These are phyloP conservation scores for Danielia reshetovae DNA, from an alignment of 805 yeast genomes.

Conservation along the genomic window DNA sequence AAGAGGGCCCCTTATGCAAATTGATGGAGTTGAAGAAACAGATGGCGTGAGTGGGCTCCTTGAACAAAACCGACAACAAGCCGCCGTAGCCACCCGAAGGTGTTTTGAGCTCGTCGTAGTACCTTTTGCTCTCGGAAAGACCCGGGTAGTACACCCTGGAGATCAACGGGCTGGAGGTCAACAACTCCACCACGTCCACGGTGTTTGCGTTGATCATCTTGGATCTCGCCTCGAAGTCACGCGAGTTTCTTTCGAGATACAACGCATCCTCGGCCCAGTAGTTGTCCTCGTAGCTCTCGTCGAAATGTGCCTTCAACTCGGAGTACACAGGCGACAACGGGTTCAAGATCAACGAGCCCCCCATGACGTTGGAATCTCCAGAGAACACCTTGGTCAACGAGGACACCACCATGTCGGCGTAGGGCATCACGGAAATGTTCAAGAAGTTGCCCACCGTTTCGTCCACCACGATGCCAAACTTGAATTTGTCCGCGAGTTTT, in stretches of 20 bases:
- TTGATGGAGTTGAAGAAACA: constrained; percentile 68
- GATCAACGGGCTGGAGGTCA: constrained; percentile 50
- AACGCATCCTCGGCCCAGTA: constrained; percentile 95
- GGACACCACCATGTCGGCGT: constrained; percentile 81
- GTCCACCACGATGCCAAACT: constrained; percentile 81
- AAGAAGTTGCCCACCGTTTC: constrained; percentile 92
- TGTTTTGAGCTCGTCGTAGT: constrained; percentile 72
- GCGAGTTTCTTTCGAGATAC: constrained; percentile 84
- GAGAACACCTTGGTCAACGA: constrained; percentile 90
- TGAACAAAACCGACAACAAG: constrained; percentile 68
- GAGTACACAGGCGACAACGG: constrained; percentile 52
- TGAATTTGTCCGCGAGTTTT: constrained; percentile 60
- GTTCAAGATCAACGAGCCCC: constrained; percentile 81
- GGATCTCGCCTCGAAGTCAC: constrained; percentile 75
- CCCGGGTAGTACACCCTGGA: constrained; percentile 72
- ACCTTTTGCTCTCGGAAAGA: constrained; percentile 45
- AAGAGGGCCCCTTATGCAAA: constrained; percentile 83
- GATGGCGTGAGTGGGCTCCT: constrained; percentile 58
- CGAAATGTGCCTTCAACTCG: constrained; percentile 46
- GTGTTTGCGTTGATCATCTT: constrained; percentile 54
- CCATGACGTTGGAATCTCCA: constrained; percentile 95
- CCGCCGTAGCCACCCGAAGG: constrained; percentile 86
- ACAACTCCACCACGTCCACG: constrained; percentile 48
- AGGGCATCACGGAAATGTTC: constrained; percentile 76
- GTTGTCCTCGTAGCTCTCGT: constrained; percentile 58